Evolutionary conservation across 306 rosid species (phyloP), one percentile per base, ranked within the genome.

Genomic region (Pterocarpus santalinus): DNA sequence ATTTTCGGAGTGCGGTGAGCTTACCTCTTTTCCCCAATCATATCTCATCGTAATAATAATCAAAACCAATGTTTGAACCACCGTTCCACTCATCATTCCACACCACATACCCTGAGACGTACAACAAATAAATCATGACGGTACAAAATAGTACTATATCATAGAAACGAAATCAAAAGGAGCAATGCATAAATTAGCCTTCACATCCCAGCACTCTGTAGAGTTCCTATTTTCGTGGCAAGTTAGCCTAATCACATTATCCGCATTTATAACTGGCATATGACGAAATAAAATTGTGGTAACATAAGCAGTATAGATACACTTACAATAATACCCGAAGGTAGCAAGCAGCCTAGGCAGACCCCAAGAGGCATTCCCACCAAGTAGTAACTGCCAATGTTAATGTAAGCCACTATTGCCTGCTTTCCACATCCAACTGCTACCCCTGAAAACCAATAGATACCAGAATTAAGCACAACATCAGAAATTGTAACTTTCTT

Each of bases 361-460:
- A 89, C 12, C 53, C 90, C 94, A 14, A 82, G 81, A 66, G 94
- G 92, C 46, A 87, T 77, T 38, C 93, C 92, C 0, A 90, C 81
- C 10, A 86, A 14, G 70, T 87, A 90, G 82, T 85, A 92, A 86
- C 97, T 85, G 6, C 90, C 90, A 47, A 92, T 81, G 81, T 90
- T 90, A 67, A 90, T 69, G 55, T 85, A 79, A 72, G 93, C 93
- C 52, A 84, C 94, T 2, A 52, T 16, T 39, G 90, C 87, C 83
- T 90, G 97, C 84, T 83, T 69, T 38, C 97, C 94, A 44, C 83
- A 89, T 41, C 97, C 97, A 17, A 92, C 76, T 7, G 93, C 94
- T 41, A 89, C 92, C 5, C 97, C 97, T 90, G 86, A 52, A 87
- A 68, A 33, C 28, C 62, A 85, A 72, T 46, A 75, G 56, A 80